Evolutionary conservation across 257 asterid species (phyloP), one percentile per base, ranked within the genome.

Genomic region (Galeopsis tetrahit): DNA sequence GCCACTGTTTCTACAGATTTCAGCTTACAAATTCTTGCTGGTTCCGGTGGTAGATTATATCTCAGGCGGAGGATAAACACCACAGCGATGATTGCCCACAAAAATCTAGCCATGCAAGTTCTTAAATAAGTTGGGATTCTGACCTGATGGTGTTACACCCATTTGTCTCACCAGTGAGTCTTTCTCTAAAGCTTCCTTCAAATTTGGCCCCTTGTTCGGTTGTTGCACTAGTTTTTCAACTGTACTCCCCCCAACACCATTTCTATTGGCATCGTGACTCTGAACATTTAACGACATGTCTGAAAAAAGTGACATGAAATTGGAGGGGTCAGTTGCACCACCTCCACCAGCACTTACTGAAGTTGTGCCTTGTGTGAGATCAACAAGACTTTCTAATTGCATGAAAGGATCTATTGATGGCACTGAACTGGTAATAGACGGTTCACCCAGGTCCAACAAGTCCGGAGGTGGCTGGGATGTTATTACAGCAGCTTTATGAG

Each of bases 151-250:
- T 13, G 88, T 85, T 79, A 90, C 95, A 1, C 99, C 99, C 88
- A 95, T 53, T 75, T 95, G 99, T 80, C 99, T 88, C 31, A 88
- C 99, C 10, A 82, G 89, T 33, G 97, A 89, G 83, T 95, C 99
- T 83, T 88, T 95, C 66, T 85, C 93, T 82, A 95, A 71, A 34
- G 91, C 88, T 43, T 87, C 97, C 84, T 86, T 92, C 75, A 76
- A 66, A 71, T 82, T 92, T 1, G 88, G 95, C 15, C 97, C 99
- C 79, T 90, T 88, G 79, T 79, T 85, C 70, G 62, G 31, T 49
- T 76, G 87, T 42, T 77, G 78, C 39, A 79, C 17, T n/a, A 77
- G 49, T 53, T 81, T 48, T 34, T 65, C 75, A 31, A 68, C 76
- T 10, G 69, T 60, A 68, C 51, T 75, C 46, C 79, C 85, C 55